Conservation (phyloP, 1,284 basidiomycete species). For the Singerocomus rubriflavus region DNA sequence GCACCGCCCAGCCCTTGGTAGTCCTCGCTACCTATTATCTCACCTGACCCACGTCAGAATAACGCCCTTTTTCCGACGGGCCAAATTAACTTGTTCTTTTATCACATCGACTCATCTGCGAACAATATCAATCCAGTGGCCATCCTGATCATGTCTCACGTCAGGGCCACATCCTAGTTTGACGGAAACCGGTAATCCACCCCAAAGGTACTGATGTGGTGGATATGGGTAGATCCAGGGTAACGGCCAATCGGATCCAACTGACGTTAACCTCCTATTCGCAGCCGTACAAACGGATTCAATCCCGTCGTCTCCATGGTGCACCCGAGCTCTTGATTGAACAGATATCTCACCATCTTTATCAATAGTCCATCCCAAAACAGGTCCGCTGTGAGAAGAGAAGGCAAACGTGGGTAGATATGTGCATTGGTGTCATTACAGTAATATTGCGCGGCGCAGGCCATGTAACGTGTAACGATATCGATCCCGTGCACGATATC, state of each 20-base stretch:
- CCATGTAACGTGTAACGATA: not conserved
- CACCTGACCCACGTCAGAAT: slow-evolving; percentile 1
- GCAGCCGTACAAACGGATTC: not conserved
- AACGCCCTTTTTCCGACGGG: not conserved
- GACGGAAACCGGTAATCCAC: not conserved
- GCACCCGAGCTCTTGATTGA: not conserved
- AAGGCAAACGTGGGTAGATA: slow-evolving; percentile 22
- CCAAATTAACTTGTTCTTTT: slow-evolving; percentile 1
- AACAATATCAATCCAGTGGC: not conserved
- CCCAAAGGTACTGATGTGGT: not conserved
- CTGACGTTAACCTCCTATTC: slow-evolving; percentile 2
- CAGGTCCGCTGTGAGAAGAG: slow-evolving; percentile 11
- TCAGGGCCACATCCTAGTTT: not conserved
- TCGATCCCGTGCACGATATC: slow-evolving; percentile 11
- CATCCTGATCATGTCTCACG: not conserved
- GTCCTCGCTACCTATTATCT: not conserved
- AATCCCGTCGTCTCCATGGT: not conserved
- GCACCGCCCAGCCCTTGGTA: slow-evolving; percentile 1
- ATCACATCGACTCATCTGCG: not conserved
- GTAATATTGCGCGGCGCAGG: not conserved
- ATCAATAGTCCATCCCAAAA: slow-evolving; percentile 2
- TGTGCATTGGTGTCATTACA: not conserved
- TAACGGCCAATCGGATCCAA: not conserved
- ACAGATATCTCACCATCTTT: not conserved
- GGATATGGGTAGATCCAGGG: not conserved